Evolutionary conservation across 495 filamentous ascomycete genomes (phyloP).

Genomic region (Penicillium crystallinum): DNA sequence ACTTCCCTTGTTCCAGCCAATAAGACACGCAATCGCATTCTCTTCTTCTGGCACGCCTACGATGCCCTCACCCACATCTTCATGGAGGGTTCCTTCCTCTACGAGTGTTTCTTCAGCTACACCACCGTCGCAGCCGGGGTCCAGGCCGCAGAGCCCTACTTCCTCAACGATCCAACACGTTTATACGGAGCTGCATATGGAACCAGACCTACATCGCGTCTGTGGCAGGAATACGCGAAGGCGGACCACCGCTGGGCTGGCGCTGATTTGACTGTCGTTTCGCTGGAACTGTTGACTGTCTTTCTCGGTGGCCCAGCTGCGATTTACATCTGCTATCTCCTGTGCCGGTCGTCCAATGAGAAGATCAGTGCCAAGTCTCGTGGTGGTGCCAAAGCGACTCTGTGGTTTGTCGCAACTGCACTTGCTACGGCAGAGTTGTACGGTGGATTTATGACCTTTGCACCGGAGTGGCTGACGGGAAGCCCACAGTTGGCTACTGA

Average conservation of each 20-base stretch:
- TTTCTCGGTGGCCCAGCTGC: conserved; percentile 70
- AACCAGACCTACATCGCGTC: conserved; percentile 53
- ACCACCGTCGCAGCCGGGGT: conserved; percentile 34
- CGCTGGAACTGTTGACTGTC: conserved; percentile 82
- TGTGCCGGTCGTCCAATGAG: conserved; percentile 35
- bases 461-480: conserved; percentile 84
- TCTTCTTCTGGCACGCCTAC: conserved; percentile 95
- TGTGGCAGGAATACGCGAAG: conserved; percentile 93
- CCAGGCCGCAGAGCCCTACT: conserved; percentile 41
- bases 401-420: conserved; percentile 65
- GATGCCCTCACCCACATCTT: conserved; percentile 84
- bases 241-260: conserved; percentile 80
- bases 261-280: conserved; percentile 72
- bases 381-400: conserved; percentile 46
- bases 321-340: conserved; percentile 61
- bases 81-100: conserved; percentile 87
- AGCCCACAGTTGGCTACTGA: conserved; percentile 70
- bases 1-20: conserved; percentile 40
- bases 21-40: conserved; percentile 52
- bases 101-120: conserved; percentile 83
- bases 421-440: conserved; percentile 93
- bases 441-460: conserved; percentile 96
- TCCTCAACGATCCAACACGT: conserved; percentile 48
- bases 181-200: conserved; percentile 73
- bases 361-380: conserved; percentile 12